Percentiles rank a stretch among this genome's conserved stretches.
Conservation (phyloP, 345 rosid species). For the Nephelium lappaceum region DNA sequence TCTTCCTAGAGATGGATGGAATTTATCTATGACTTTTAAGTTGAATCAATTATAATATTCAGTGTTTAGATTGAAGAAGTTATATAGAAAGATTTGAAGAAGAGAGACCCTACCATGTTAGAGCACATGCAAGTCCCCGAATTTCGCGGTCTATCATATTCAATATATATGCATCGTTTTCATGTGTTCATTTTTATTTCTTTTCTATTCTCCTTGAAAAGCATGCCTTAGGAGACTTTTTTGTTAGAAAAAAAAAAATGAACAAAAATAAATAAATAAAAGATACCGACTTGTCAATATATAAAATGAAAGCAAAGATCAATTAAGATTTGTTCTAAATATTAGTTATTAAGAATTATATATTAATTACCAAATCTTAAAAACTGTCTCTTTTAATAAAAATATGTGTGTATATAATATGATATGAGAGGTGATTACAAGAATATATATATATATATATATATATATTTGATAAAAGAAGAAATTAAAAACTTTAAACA, state of each 20-base stretch:
- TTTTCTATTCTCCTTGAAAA: not conserved
- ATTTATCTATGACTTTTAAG: not conserved
- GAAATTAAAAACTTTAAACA: no score
- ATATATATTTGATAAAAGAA: no score
- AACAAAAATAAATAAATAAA: no score
- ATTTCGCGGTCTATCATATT: conserved; percentile 25
- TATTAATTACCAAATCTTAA: conserved; percentile 2
- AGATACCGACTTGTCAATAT: not conserved
- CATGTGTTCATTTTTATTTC: not conserved
- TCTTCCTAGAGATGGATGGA: not conserved
- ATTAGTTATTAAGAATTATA: no score
- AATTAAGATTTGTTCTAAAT: not conserved
- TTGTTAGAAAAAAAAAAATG: not conserved
- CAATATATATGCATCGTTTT: conserved; percentile 34
- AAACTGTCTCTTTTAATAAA: not conserved
- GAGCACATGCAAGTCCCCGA: conserved; percentile 56
- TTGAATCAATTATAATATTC: not conserved
- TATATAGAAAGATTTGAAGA: not conserved
- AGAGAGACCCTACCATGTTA: conserved; percentile 56
- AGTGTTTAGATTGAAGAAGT: not conserved
- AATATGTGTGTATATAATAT: no score
- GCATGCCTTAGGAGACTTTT: not conserved
- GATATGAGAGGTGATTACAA: no score
- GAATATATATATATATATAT: no score
- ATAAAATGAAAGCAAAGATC: not conserved